phyloP scores from a whole-genome alignment of 2,329 filamentous ascomycete species.

The Paramyrothecium roridum region DNA sequence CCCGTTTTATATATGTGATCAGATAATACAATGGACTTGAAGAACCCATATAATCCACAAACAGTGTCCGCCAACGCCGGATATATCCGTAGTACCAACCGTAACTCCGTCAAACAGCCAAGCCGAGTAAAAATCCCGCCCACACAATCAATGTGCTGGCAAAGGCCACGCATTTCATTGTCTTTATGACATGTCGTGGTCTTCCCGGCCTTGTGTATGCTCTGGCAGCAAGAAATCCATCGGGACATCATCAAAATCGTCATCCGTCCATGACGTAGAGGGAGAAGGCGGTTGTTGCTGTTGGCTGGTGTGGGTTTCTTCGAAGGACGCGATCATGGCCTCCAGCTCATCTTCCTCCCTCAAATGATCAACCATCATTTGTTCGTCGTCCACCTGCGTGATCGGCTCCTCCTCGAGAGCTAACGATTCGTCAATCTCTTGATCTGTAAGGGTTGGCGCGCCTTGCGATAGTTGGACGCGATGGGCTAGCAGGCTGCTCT shows the following conservation, averaged over 20 bases:
- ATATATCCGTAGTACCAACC: conserved; percentile 1
- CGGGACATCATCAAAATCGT: conserved; percentile 64
- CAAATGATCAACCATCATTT: conserved; percentile 48
- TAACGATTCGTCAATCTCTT: conserved; percentile 50
- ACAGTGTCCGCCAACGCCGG: too few species aligned
- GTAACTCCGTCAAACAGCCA: background rate
- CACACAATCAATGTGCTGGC: background rate
- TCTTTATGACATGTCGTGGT: conserved; percentile 15
- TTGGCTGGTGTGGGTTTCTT: conserved; percentile 21
- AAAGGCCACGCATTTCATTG: background rate
- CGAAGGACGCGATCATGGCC: conserved; percentile 49
- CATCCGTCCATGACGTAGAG: conserved; percentile 39
- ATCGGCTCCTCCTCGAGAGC: conserved; percentile 25
- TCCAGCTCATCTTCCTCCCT: conserved; percentile 56
- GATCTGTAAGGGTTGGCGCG: conserved; percentile 40
- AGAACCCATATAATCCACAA: background rate
- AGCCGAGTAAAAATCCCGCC: background rate
- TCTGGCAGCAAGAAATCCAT: conserved; percentile 32
- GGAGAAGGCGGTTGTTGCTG: conserved; percentile 27
- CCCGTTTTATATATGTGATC: conserved; percentile 19
- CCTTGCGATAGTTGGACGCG: conserved; percentile 28
- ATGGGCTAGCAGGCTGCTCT: conserved; percentile 29
- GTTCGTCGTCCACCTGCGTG: conserved; percentile 29
- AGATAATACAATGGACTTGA: conserved; percentile 11
- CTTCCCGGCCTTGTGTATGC: conserved; percentile 9